Conservation (phyloP, 108 stramenopile genomes). For the Parmales sp. region DNA sequence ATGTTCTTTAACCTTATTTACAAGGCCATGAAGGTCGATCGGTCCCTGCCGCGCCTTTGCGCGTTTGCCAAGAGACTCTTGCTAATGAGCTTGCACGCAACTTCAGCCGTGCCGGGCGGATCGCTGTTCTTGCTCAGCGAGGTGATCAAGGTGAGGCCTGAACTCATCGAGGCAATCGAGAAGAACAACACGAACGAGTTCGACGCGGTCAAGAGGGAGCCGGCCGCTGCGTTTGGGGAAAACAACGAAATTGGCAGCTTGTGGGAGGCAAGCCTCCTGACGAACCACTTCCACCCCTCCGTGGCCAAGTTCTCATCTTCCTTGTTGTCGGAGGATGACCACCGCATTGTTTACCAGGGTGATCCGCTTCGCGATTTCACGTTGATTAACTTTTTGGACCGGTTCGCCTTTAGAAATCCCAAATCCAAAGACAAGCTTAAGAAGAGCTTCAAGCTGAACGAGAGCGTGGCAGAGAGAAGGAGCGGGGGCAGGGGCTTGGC, state of each 20-base stretch:
- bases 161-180: constrained; percentile 15
- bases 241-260: neutral
- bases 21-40: constrained; percentile 83
- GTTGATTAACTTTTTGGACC: constrained; percentile 82
- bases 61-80: constrained; percentile 81
- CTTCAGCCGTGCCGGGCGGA: constrained; percentile 67
- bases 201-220: constrained; percentile 16
- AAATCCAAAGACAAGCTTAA: constrained; percentile 44
- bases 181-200: neutral
- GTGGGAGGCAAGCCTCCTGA: neutral
- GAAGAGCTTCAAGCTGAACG: constrained; percentile 29
- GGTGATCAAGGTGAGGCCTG: constrained; percentile 53
- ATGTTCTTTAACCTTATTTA: constrained; percentile 92
- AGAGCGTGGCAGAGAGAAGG: constrained; percentile 46
- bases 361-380: constrained; percentile 92
- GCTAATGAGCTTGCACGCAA: constrained; percentile 53
- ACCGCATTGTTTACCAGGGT: constrained; percentile 62
- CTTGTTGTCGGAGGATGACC: constrained; percentile 28
- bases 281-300: constrained; percentile 84
- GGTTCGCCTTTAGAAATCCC: constrained; percentile 97
- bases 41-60: constrained; percentile 41
- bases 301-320: constrained; percentile 67
- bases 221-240: constrained; percentile 28
- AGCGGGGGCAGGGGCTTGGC: constrained; percentile 27
- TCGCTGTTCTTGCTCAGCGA: constrained; percentile 80